Evolutionary conservation across 2,329 filamentous ascomycete genomes (phyloP), one percentile per base, ranked within the genome.

Genomic region (Penicillium expansum): DNA sequence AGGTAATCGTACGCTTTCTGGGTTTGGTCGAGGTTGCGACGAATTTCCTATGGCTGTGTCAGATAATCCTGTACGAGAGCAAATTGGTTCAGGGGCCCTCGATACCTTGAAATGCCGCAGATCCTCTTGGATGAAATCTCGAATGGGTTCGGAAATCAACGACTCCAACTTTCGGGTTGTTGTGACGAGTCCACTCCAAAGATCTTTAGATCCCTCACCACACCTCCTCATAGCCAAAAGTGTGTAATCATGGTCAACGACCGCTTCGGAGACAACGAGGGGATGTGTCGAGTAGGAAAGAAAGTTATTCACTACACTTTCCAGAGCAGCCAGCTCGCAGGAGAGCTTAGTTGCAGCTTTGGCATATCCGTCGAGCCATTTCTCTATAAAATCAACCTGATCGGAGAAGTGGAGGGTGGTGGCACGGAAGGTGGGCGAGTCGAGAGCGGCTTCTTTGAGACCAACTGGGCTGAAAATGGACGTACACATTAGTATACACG

Each of bases 201-300:
- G 92, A 70, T 96, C 92, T 67, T 88, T 87, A 53, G 91, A 88
- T 5, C 90, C 90, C 63, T 99, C 93, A 18, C 88, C 89, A 70
- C 92, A 89, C 55, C 90, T 84, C 74, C 89, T 90, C 73, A 97
- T 84, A 16, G 92, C 92, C 59, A 96, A 80, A 47, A 96, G 81
- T 0, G 92, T 94, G 74, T 97, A 97, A 76, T 99, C 94, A 76
- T 96, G 92, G 71, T 99, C 94, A 69, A 99, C 82, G 52, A 93
- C 84, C 52, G 89, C 88, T 74, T 97, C 92, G 58, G 89, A 91
- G 55, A 92, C 81, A 54, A 86, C 83, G 22, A 83, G 74, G 5
- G 89, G 87, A 27, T 91, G 90, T n/a, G 87, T 83, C 30, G 90
- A 87, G 63, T 89, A 87, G 58, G 85, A 79, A 18, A 97, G 80